Evolutionary conservation across 2,329 filamentous ascomycete species (phyloP).

Genomic region (Phyllosticta paracitricarpa): DNA sequence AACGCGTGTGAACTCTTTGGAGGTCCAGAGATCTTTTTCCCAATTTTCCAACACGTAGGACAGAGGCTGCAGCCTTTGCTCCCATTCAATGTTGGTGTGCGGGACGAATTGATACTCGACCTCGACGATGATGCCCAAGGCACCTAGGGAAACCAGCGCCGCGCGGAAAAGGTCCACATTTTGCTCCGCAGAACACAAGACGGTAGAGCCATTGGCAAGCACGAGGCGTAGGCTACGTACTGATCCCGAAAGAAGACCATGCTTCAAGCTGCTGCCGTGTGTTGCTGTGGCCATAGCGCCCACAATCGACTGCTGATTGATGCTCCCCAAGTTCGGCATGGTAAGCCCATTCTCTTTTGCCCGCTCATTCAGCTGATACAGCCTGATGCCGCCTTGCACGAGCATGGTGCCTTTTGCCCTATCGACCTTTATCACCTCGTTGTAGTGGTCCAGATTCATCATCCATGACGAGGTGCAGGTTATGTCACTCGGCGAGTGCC

Average conservation of each 20-base stretch:
- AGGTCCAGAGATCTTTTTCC: constrained; percentile 67
- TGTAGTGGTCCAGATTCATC: constrained; percentile 81
- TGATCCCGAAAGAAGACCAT: constrained; percentile 76
- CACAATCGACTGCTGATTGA: constrained; percentile 86
- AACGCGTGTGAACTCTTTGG: constrained; percentile 79
- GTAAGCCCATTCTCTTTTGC: constrained; percentile 69
- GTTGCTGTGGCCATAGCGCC: constrained; percentile 90
- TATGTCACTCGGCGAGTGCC: constrained; percentile 82
- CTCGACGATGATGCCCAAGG: constrained; percentile 82
- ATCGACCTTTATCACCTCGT: constrained; percentile 61
- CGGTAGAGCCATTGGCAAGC: constrained; percentile 66
- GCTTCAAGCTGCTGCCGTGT: constrained; percentile 75
- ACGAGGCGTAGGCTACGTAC: constrained; percentile 69
- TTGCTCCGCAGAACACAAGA: constrained; percentile 56
- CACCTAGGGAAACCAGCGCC: constrained; percentile 76
- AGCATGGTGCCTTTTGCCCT: constrained; percentile 54
- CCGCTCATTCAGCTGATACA: constrained; percentile 62
- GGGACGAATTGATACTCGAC: constrained; percentile 75
- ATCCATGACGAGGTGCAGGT: constrained; percentile 94
- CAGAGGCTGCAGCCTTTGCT: constrained; percentile 67
- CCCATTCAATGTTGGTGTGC: constrained; percentile 77
- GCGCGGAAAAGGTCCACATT: constrained; percentile 79
- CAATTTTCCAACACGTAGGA: constrained; percentile 59
- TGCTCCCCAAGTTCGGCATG: constrained; percentile 87
- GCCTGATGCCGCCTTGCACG: constrained; percentile 80